Percentiles rank a stretch among this genome's conserved stretches.
Evolutionary conservation across 306 rosid species (phyloP).

Genomic region (Medicago arabica): DNA sequence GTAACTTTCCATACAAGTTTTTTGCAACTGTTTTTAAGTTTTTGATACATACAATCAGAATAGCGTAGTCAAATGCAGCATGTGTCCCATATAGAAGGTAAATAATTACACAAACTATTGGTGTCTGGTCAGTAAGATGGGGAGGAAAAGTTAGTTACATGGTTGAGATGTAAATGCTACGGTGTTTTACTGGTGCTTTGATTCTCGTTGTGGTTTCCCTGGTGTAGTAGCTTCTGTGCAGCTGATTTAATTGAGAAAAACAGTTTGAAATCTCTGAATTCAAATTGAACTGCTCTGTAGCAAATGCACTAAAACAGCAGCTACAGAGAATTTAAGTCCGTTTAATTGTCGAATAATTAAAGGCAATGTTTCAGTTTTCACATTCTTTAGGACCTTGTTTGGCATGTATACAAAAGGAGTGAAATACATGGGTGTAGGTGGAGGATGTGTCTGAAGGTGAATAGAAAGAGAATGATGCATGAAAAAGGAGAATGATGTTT

Average conservation of each 20-base stretch:
- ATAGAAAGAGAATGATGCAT: no score
- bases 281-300: neutral
- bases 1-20: neutral
- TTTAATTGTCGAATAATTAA: no score
- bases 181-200: neutral
- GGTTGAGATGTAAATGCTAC: neutral
- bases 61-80: neutral
- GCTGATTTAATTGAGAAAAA: neutral
- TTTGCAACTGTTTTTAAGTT: neutral
- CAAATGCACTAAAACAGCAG: no score
- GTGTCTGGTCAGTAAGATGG: neutral
- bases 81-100: neutral
- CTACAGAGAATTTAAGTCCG: no score
- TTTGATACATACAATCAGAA: neutral
- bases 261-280: neutral
- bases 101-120: neutral
- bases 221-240: neutral
- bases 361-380: no score
- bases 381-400: no score
- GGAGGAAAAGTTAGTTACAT: neutral
- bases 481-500: no score
- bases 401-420: no score
- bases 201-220: no score
- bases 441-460: no score
- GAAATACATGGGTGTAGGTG: no score